Percentiles rank a stretch among this genome's conserved stretches.
phyloP scores from a whole-genome alignment of 108 stramenopile species.

The Tribonema minus region DNA sequence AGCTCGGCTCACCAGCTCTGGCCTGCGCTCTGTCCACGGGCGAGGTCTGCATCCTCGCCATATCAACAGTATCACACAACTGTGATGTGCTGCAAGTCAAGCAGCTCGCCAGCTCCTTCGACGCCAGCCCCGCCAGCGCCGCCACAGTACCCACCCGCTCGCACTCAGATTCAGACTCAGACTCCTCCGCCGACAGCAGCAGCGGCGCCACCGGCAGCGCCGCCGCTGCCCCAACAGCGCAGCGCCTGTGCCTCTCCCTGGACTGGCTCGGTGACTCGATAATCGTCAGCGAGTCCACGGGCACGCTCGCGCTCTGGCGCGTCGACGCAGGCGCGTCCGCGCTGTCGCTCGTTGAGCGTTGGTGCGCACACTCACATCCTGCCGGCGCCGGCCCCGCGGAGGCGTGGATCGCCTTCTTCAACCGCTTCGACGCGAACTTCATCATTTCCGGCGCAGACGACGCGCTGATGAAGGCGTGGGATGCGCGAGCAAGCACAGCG shows the following conservation, averaged over 20 bases:
- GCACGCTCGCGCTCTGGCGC: conserved; percentile 25
- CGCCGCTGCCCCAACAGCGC: too few relatives aligned
- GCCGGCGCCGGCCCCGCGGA: conserved; percentile 19
- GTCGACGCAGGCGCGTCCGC: conserved; percentile 1
- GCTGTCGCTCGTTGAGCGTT: not conserved
- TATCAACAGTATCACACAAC: too few relatives aligned
- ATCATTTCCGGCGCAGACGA: conserved; percentile 42
- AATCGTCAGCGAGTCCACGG: conserved; percentile 32
- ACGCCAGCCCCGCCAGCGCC: too few relatives aligned
- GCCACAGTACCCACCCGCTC: too few relatives aligned
- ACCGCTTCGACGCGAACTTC: not conserved
- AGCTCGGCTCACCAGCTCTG: conserved; percentile 3
- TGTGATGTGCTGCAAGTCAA: too few relatives aligned
- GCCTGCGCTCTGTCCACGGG: conserved; percentile 1
- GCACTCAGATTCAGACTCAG: too few relatives aligned
- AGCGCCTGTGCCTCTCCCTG: conserved; percentile 20
- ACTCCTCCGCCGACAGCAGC: too few relatives aligned
- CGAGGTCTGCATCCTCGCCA: too few relatives aligned
- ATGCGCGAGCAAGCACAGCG: not conserved
- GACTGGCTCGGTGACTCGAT: conserved; percentile 11
- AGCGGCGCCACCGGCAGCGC: too few relatives aligned
- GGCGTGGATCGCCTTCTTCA: conserved; percentile 38
- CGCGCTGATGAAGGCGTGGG: conserved; percentile 44
- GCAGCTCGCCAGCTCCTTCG: too few relatives aligned
- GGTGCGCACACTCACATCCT: conserved; percentile 10